A percentile compares a stretch with the other conserved stretches of the same genome.
phyloP scores from a whole-genome alignment of 1,284 basidiomycete genomes.

The Pseudozyma hubeiensis region DNA sequence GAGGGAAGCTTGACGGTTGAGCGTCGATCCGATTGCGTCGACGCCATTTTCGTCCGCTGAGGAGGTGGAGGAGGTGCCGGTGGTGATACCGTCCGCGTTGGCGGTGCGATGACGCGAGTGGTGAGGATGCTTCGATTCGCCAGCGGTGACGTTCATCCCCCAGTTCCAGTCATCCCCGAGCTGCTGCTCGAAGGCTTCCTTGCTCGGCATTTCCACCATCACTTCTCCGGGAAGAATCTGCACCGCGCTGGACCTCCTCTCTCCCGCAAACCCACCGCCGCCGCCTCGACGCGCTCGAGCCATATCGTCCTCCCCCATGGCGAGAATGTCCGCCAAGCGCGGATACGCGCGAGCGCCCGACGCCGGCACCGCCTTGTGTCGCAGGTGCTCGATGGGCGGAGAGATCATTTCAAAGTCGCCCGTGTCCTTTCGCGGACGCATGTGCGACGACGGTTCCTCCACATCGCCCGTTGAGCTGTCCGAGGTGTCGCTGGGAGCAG shows the following conservation, averaged over 20 bases:
- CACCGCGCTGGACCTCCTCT: conserved; percentile 27
- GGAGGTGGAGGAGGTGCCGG: conserved; percentile 27
- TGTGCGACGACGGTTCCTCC: conserved; percentile 19
- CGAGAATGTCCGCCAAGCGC: conserved; percentile 34
- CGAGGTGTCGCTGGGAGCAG: conserved; percentile 11
- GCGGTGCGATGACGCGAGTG: not conserved
- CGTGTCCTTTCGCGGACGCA: conserved; percentile 52
- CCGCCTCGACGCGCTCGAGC: conserved; percentile 10
- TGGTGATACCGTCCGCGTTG: conserved; percentile 9
- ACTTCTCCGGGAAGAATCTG: conserved; percentile 44
- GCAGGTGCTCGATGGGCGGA: conserved; percentile 56
- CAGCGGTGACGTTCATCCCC: conserved; percentile 52
- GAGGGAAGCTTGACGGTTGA: conserved; percentile 59
- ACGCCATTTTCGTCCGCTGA: conserved; percentile 53
- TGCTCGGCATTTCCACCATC: conserved; percentile 44
- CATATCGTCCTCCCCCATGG: conserved; percentile 44
- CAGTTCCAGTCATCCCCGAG: conserved; percentile 53
- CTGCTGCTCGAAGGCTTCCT: conserved; percentile 46
- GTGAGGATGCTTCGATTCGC: not conserved
- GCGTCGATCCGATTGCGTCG: conserved; percentile 55
- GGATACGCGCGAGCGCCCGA: conserved; percentile 10
- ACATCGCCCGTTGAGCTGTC: conserved; percentile 28
- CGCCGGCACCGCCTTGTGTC: conserved; percentile 34
- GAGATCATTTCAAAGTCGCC: conserved; percentile 59
- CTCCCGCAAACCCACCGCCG: not conserved